A percentile compares a stretch with the other conserved stretches of the same genome.
Evolutionary conservation across 306 rosid genomes (phyloP).

Genomic region (Medicago lupulina): DNA sequence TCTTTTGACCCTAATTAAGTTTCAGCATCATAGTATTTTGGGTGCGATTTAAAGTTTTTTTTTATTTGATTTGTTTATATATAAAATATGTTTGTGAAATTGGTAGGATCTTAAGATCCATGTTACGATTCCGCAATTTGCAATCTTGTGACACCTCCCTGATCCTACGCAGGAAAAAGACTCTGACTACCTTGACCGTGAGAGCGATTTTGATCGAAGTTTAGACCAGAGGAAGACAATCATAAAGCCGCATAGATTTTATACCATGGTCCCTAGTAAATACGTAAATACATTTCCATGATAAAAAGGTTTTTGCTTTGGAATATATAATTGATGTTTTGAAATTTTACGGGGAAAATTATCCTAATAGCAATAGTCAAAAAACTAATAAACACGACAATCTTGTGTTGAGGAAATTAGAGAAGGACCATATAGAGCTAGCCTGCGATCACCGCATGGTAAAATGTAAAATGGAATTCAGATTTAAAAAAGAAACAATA

Average conservation of each 20-base stretch:
- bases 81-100: not conserved
- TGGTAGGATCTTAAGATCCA: not conserved
- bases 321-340: not conserved
- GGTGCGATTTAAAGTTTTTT: not conserved
- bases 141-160: not conserved
- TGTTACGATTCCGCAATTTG: not conserved
- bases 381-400: constrained; percentile 21
- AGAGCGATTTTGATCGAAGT: not conserved
- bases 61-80: not conserved
- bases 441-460: constrained; percentile 15
- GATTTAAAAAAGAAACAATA: constrained; percentile 26
- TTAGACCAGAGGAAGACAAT: constrained; percentile 8
- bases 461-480: constrained; percentile 28
- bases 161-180: not conserved
- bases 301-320: constrained; percentile 19
- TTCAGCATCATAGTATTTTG: not conserved
- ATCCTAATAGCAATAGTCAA: constrained; percentile 22
- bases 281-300: not conserved
- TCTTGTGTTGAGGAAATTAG: constrained; percentile 13
- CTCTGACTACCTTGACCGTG: not conserved
- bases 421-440: constrained; percentile 26
- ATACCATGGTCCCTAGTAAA: constrained; percentile 16
- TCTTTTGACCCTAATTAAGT: not conserved
- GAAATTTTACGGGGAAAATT: constrained; percentile 2
- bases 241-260: constrained; percentile 1